Evolutionary conservation across 768 basidiomycete species (phyloP).

Genomic region (Naganishia randhawae): DNA sequence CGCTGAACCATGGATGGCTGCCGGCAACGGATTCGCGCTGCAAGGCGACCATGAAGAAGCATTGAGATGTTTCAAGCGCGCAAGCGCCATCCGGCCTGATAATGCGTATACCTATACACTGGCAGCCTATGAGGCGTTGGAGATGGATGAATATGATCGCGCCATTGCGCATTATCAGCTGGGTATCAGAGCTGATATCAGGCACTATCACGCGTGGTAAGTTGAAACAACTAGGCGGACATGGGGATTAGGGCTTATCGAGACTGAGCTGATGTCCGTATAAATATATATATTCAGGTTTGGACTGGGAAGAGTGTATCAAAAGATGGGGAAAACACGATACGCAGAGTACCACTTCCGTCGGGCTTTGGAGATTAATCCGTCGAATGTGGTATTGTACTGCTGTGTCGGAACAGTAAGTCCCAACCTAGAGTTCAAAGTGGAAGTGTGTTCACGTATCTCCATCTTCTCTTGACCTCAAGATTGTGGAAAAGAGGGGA

Average conservation of each 20-base stretch:
- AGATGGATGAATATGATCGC: constrained; percentile 86
- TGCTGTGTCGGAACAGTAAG: constrained; percentile 95
- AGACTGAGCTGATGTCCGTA: not conserved
- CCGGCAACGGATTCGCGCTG: constrained; percentile 91
- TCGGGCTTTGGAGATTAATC: constrained; percentile 85
- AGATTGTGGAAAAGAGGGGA: constrained; percentile 85
- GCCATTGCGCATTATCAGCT: constrained; percentile 87
- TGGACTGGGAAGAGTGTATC: constrained; percentile 94
- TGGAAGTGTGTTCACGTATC: not conserved
- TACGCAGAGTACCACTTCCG: constrained; percentile 96
- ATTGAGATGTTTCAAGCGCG: constrained; percentile 87
- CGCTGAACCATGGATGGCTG: constrained; percentile 89
- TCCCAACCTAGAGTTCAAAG: constrained; percentile 33
- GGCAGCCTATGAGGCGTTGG: constrained; percentile 90
- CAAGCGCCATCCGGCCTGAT: constrained; percentile 77
- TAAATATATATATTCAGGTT: too few species aligned
- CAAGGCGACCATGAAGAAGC: constrained; percentile 92
- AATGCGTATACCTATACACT: constrained; percentile 95
- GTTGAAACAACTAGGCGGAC: constrained; percentile 45
- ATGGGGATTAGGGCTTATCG: not conserved
- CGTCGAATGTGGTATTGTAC: constrained; percentile 87
- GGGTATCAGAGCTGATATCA: constrained; percentile 81
- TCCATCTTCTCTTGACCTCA: constrained; percentile 36
- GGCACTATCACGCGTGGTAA: constrained; percentile 98
- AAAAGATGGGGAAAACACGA: constrained; percentile 85